Base-by-base conservation (phyloP, 768 basidiomycete species). In the Chalciporus piperatus region DNA sequence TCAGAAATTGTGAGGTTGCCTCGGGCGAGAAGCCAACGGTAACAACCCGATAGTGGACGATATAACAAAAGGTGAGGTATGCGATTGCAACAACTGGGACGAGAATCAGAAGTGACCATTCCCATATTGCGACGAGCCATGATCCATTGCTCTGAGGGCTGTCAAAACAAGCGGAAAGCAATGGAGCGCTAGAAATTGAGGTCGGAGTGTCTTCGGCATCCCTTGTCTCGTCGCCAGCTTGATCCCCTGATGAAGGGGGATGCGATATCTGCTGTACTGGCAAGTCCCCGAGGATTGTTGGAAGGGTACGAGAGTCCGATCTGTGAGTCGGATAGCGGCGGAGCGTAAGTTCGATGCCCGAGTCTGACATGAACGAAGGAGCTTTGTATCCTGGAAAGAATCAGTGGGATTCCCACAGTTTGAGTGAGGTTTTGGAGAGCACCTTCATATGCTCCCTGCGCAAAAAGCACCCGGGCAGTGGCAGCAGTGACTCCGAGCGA, bases 31-130 rank as follows among this genome's bases (percentile, higher is more conserved):
- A 37, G 8, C 42, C 38, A 5, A 59, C 30, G 2, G 22, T 30
- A 23, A 59, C 58, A 23, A 55, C 45, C 8, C 33, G 57, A 47
- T 55, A 52, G 45, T 59, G 58, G 32, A 59, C 58, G 32, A 46
- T 45, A n/a, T 59, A 59, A 13, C 57, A 59, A 30, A 59, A 59
- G 4, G 41, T 17, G 41, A 59, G 58, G 20, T 59, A 59, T 1
- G 45, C 50, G 14, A 52, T 30, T 11, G 30, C 50, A 4, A 59
- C 38, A 5, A n/a, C 9, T 10, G 53, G 50, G 16, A 27, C 41
- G 2, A 59, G 9, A 20, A 59, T 3, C 9, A 50, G n/a, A 35
- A 39, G 13, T 30, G 33, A 28, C 57, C 53, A 52, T 45, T 50
- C 39, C 50, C 44, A 52, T n/a, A 27, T 4, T 20, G 35, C 43